These are phyloP conservation scores for Capsella rubella DNA, from an alignment of 441 rosid genomes.

Conservation along the genomic window DNA sequence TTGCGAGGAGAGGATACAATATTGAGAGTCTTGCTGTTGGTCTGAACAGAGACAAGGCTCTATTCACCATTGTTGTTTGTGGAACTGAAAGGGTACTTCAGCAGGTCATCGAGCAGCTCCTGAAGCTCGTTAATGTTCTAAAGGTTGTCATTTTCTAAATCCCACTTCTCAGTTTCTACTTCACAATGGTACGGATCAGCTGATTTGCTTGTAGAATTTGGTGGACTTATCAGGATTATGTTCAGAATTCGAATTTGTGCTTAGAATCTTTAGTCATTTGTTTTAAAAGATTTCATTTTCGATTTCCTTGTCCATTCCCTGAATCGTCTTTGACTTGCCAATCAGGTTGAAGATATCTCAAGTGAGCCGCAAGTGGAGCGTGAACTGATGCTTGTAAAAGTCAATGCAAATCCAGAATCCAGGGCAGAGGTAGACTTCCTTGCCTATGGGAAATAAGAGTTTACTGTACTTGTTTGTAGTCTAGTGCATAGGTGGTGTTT, in stretches of 20 bases:
- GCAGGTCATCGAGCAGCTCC: constrained; percentile 74
- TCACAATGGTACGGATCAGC: neutral
- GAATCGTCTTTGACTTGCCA: constrained; percentile 14
- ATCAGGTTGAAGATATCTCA: constrained; percentile 76
- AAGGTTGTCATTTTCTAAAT: constrained; percentile 50
- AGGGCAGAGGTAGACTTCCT: constrained; percentile 59
- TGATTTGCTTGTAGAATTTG: constrained; percentile 5
- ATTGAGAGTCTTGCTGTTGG: constrained; percentile 80
- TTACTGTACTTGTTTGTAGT: constrained; percentile 20
- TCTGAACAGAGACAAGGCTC: constrained; percentile 67
- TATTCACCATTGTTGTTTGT: constrained; percentile 71
- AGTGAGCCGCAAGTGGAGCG: constrained; percentile 78
- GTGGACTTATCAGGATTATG: neutral
- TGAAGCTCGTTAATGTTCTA: constrained; percentile 76
- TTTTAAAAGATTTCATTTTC: constrained; percentile 5
- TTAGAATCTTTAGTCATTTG: neutral
- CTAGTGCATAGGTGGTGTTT: constrained; percentile 1
- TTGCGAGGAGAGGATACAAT: constrained; percentile 77
- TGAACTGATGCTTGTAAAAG: constrained; percentile 78
- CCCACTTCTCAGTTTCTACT: constrained; percentile 3
- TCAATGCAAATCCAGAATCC: constrained; percentile 53
- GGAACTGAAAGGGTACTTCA: constrained; percentile 67
- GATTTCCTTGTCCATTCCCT: neutral
- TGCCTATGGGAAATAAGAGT: constrained; percentile 17
- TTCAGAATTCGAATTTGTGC: neutral